Conservation (phyloP, 2,329 filamentous ascomycete genomes). For the Conoideocrella luteorostrata region DNA sequence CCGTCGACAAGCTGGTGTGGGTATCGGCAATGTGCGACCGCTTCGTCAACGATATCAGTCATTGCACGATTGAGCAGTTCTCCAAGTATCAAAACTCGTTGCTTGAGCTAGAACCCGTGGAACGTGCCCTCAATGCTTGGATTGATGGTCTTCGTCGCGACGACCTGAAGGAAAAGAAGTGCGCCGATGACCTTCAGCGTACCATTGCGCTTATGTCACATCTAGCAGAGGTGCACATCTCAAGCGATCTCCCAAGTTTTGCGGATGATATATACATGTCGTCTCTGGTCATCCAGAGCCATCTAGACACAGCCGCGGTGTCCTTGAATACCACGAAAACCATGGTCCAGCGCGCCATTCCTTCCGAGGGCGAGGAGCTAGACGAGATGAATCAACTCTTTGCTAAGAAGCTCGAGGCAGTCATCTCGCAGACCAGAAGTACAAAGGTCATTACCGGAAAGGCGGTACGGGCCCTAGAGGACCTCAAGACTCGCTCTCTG, state of each 20-base stretch:
- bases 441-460: conserved; percentile 80
- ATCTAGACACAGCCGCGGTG: conserved; percentile 70
- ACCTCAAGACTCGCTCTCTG: conserved; percentile 69
- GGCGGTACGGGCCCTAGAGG: conserved; percentile 67
- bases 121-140: conserved; percentile 81
- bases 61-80: conserved; percentile 74
- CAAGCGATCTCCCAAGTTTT: conserved; percentile 61
- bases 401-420: conserved; percentile 60
- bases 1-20: conserved; percentile 79
- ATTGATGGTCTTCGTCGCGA: conserved; percentile 79
- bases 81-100: conserved; percentile 70
- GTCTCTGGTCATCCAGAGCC: conserved; percentile 67
- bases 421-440: conserved; percentile 70
- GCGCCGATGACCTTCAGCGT: conserved; percentile 72
- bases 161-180: conserved; percentile 78
- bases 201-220: conserved; percentile 85
- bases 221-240: conserved; percentile 73
- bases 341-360: conserved; percentile 62
- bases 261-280: conserved; percentile 77
- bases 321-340: conserved; percentile 56
- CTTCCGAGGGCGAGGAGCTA: conserved; percentile 37
- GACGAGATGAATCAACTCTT: conserved; percentile 64
- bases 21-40: conserved; percentile 77
- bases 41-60: conserved; percentile 73
- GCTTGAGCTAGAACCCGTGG: conserved; percentile 85